Base-by-base conservation (phyloP, 106 monocot genomes). In the Dendrobium chrysotoxum region DNA sequence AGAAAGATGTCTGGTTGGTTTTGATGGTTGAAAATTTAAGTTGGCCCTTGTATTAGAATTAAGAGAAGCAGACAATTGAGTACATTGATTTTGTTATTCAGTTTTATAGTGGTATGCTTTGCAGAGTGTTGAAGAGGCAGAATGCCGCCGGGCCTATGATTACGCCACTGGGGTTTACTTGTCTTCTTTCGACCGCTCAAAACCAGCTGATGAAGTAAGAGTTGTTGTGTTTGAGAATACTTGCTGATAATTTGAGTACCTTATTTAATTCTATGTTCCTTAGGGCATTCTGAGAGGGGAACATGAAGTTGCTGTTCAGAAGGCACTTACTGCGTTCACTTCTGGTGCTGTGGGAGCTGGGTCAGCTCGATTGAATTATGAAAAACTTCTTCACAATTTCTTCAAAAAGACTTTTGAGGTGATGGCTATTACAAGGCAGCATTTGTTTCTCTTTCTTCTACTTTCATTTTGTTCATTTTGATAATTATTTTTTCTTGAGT, bases 91-190 rank as follows among this genome's bases (percentile, higher is more conserved):
- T n/a, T 61, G 7, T 61, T 20, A 61, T 61, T 61, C 5, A 61
- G 61, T 61, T 65, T 65, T 65, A 65, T 65, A 57, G 79, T 58
- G 47, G 4, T 16, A 9, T 79, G 12, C 82, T 80, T 75, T 84
- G 10, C 86, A 96, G 96, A 97, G 96, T 85, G 96, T 97, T 85
- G 96, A 97, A 97, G 96, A 97, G 85, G 83, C 89, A 76, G 96
- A 97, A 85, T 97, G 96, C 35, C 90, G 90, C 45, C 91, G 88
- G 78, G 94, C 96, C 77, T 94, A 85, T 82, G 92, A 94, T 79
- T 75, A 82, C 70, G 94, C 94, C 47, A 72, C 87, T 80, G 96
- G 88, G 67, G 81, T 83, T 53, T 97, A 97, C 68, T 84, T 82
- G 75, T 86, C 92, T 65, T 90, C 85, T 61, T 97, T 97, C 86